Evolutionary conservation across 306 rosid genomes (phyloP), one percentile per base, ranked within the genome.

Genomic region (Gastrolobium villosum): DNA sequence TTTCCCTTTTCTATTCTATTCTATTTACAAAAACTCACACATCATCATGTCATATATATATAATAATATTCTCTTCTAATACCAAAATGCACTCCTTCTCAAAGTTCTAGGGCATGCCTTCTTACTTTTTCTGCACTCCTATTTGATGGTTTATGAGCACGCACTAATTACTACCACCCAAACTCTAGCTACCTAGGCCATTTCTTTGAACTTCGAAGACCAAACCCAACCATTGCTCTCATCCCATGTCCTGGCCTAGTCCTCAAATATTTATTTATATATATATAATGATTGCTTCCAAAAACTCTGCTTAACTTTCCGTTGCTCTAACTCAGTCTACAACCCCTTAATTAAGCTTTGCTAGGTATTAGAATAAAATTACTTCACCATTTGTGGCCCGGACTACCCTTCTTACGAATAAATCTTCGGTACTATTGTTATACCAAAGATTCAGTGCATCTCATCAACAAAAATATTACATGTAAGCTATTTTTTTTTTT

Each of bases 91-190:
- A 83, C 80, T 74, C 82, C 92, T 73, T 86, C 88, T 82, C 85
- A 82, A 86, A 87, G 44, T 84, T 83, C 94, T 80, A 89, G 91
- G 87, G 92, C 97, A 87, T 88, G 92, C 90, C 73, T 82, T 81
- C 71, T 28, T 37, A 84, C 84, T 86, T 86, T 84, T 74, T 78
- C 35, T 77, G 79, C 70, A 52, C 68, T 74, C 72, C 15, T 73
- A 44, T 57, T 55, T 71, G 60, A 71, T 82, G 82, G 64, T 74
- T 83, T 71, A 67, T 81, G 77, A 80, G 52, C 76, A 69, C 65
- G n/a, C 71, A 50, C 75, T 73, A 48, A 66, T 60, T 66, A 64
- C 6, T 35, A 45, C 15, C 9, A 30, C 67, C 65, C 76, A 50
- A 53, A 39, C 44, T 36, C 37, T 71, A 53, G 76, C 26, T 20